phyloP scores from a whole-genome alignment of 2,329 filamentous ascomycete genomes.

The Ceratocystis destructans region DNA sequence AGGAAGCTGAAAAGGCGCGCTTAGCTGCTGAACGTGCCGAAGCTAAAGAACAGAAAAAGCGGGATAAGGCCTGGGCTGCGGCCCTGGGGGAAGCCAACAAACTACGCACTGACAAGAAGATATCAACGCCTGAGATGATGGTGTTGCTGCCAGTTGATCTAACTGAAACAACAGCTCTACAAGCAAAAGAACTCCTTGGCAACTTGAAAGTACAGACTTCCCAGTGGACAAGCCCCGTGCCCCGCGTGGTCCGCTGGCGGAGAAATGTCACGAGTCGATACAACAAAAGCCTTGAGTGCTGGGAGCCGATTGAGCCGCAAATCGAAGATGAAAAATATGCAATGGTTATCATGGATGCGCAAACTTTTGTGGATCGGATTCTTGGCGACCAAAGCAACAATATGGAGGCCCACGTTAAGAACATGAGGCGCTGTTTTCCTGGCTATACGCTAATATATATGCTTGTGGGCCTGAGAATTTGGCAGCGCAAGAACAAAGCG shows the following conservation, averaged over 20 bases:
- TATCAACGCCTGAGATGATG: slow-evolving; percentile 64
- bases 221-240: slow-evolving; percentile 33
- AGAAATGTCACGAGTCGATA: slow-evolving; percentile 52
- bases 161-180: slow-evolving; percentile 32
- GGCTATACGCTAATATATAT: slow-evolving; percentile 50
- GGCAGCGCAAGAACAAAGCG: slow-evolving; percentile 56
- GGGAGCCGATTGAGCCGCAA: slow-evolving; percentile 46
- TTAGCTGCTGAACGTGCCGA: neutral
- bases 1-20: slow-evolving; percentile 43
- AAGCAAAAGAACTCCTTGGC: slow-evolving; percentile 37
- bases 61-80: slow-evolving; percentile 42
- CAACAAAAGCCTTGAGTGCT: slow-evolving; percentile 46
- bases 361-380: slow-evolving; percentile 51
- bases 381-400: slow-evolving; percentile 30
- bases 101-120: slow-evolving; percentile 56
- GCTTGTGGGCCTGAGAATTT: slow-evolving; percentile 52
- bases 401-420: neutral
- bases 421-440: slow-evolving; percentile 40
- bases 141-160: slow-evolving; percentile 51
- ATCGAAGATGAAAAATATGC: slow-evolving; percentile 46
- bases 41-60: slow-evolving; percentile 6
- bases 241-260: slow-evolving; percentile 51
- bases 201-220: slow-evolving; percentile 36
- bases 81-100: slow-evolving; percentile 64
- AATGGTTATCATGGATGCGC: slow-evolving; percentile 46